Evolutionary conservation across 2,329 filamentous ascomycete genomes (phyloP), one percentile per base, ranked within the genome.

Genomic region (Fusarium denticulatum): DNA sequence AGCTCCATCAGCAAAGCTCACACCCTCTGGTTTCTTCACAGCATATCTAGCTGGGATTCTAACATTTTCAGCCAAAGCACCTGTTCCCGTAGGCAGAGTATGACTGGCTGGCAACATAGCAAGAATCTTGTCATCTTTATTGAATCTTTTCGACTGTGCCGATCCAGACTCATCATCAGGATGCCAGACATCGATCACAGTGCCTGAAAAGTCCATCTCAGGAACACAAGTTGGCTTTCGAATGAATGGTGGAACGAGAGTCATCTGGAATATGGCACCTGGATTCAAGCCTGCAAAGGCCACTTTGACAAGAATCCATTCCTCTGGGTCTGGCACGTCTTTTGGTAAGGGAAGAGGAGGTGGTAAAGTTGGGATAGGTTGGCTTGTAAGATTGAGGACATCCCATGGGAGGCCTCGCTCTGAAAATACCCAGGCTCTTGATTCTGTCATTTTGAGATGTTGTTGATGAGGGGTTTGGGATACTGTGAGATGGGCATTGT

Each of bases 251-350:
- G 85, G 84, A 40, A 85, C 69, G 9, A 85, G 77, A n/a, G 80
- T 78, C 79, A 85, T 82, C 24, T 83, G 80, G 50, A 84, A 81
- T 40, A 82, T 80, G 60, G 83, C 82, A 37, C 84, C 84, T 9
- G 84, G 83, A 67, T 86, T 87, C 64, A 87, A 83, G 20, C 82
- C 84, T 8, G 82, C 83, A 61, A 85, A 83, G 60, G 82, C 80
- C n/a, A 84, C 76, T 56, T 80, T 82, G 63, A 86, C 74, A 36
- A 85, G 72, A 36, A 86, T 67, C 81, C 81, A 82, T 74, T 82
- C 79, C 39, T 80, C 79, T 13, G 78, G 76, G 10, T 37, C 18
- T 11, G 79, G 72, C 7, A 69, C 75, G 49, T 77, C 76, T 47
- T 76, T 74, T 15, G 80, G 80, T 7, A 80, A 68, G 9, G 79